Conservation (phyloP, 257 asterid genomes). For the Oldenlandia corymbosa region DNA sequence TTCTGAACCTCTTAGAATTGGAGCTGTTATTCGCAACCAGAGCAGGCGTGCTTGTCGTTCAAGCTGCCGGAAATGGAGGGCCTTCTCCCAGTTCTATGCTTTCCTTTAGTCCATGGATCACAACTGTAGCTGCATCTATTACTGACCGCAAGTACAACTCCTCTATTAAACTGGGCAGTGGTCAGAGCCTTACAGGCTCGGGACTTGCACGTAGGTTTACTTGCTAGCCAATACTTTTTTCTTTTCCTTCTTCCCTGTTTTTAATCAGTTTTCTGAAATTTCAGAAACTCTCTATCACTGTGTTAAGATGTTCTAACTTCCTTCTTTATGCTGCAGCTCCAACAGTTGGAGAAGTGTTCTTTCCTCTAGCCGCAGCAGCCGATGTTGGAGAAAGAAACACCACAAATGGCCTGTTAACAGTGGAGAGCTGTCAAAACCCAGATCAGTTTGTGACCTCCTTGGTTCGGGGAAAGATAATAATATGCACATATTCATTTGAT, state of each 20-base stretch:
- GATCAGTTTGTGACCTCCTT: slow-evolving; percentile 38
- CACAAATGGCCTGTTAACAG: slow-evolving; percentile 33
- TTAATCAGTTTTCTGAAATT: no score
- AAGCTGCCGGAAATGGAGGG: slow-evolving; percentile 69
- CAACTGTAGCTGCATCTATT: slow-evolving; percentile 53
- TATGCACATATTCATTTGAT: slow-evolving; percentile 52
- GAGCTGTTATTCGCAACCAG: slow-evolving; percentile 56
- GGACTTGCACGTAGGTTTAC: slow-evolving; percentile 54
- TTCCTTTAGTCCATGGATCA: slow-evolving; percentile 75
- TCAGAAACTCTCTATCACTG: no score
- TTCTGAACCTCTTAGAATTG: slow-evolving; percentile 50
- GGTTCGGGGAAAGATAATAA: slow-evolving; percentile 54
- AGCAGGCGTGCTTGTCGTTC: slow-evolving; percentile 67
- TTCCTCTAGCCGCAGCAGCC: slow-evolving; percentile 58
- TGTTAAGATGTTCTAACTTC: slow-evolving; percentile 1
- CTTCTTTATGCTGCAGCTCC: slow-evolving; percentile 41
- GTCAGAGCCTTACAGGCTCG: slow-evolving; percentile 35
- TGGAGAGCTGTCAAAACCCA: slow-evolving; percentile 52
- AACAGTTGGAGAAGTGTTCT: slow-evolving; percentile 35
- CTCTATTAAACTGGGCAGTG: slow-evolving; percentile 44
- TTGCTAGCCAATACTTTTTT: neutral
- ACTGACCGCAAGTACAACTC: slow-evolving; percentile 56
- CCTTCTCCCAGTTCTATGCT: slow-evolving; percentile 52
- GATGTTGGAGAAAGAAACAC: slow-evolving; percentile 45
- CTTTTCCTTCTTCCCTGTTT: no score